These are phyloP conservation scores for Pleurotus eryngii DNA, from an alignment of 768 basidiomycete genomes.

Conservation along the genomic window DNA sequence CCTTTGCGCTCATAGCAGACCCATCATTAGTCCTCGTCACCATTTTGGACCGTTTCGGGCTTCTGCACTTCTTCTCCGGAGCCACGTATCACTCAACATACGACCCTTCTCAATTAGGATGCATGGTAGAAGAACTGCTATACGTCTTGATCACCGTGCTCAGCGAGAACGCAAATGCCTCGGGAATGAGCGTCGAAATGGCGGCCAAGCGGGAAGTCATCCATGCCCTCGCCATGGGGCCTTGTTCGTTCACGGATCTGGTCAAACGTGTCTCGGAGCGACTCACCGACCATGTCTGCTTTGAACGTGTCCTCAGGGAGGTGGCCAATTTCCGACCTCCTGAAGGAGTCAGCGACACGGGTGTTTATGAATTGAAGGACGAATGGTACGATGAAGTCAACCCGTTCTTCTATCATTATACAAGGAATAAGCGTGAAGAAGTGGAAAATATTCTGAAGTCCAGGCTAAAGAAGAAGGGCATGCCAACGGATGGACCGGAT, in stretches of 20 bases:
- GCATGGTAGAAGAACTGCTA: conserved; percentile 91
- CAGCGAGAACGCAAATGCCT: conserved; percentile 76
- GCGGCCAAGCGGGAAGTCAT: conserved; percentile 83
- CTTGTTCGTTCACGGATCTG: conserved; percentile 87
- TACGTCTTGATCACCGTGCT: conserved; percentile 85
- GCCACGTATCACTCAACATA: conserved; percentile 55
- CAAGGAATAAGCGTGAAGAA: conserved; percentile 89
- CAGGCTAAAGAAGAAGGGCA: conserved; percentile 62
- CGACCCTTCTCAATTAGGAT: conserved; percentile 66
- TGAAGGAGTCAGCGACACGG: conserved; percentile 72
- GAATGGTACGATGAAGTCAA: conserved; percentile 85
- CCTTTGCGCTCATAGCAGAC: conserved; percentile 66
- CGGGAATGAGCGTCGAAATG: conserved; percentile 56
- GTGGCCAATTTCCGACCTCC: conserved; percentile 84
- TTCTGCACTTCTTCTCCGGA: conserved; percentile 77
- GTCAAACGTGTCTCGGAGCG: conserved; percentile 89
- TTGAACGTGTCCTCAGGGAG: conserved; percentile 73
- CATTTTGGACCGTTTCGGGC: conserved; percentile 87
- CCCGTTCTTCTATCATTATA: conserved; percentile 95
- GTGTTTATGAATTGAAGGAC: conserved; percentile 86
- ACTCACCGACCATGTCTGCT: conserved; percentile 77
- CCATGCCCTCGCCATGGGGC: conserved; percentile 85
- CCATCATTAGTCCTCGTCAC: conserved; percentile 79
- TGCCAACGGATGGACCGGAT: conserved; percentile 36
- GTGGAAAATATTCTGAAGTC: conserved; percentile 74